Evolutionary conservation across 2,329 filamentous ascomycete species (phyloP).

Genomic region (Epichloe gansuensis): DNA sequence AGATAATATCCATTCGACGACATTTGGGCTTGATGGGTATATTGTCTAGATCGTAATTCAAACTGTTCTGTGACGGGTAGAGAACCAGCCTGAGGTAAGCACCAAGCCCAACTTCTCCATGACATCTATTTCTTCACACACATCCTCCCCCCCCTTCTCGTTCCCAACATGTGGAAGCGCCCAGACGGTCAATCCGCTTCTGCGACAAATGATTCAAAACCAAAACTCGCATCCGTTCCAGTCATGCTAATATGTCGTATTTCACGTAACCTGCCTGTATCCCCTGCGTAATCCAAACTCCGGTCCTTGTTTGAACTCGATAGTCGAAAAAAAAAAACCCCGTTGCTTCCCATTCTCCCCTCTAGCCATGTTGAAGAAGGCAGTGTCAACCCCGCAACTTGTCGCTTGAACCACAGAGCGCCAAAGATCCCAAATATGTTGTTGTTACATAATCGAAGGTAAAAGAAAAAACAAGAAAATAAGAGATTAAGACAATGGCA

Average conservation of each 20-base stretch:
- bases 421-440: conserved; percentile 11
- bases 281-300: conserved; percentile 14
- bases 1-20: background rate
- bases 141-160: too few species aligned
- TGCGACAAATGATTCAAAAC: background rate
- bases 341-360: background rate
- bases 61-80: background rate
- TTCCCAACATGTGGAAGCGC: background rate
- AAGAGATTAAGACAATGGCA: background rate
- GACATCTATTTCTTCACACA: background rate
- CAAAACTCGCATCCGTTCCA: background rate
- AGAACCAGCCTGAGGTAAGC: background rate
- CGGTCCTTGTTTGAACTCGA: conserved; percentile 1
- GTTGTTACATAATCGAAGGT: conserved; percentile 19
- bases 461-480: background rate
- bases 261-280: conserved; percentile 8
- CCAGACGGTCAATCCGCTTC: background rate
- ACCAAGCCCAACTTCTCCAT: background rate
- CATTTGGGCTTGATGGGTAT: background rate
- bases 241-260: conserved; percentile 8
- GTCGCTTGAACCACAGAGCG: conserved; percentile 5
- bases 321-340: background rate
- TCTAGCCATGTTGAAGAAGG: background rate
- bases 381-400: background rate
- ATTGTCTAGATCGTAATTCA: background rate